phyloP scores from a whole-genome alignment of 2,329 filamentous ascomycete species.

The Amylocarpus encephaloides region DNA sequence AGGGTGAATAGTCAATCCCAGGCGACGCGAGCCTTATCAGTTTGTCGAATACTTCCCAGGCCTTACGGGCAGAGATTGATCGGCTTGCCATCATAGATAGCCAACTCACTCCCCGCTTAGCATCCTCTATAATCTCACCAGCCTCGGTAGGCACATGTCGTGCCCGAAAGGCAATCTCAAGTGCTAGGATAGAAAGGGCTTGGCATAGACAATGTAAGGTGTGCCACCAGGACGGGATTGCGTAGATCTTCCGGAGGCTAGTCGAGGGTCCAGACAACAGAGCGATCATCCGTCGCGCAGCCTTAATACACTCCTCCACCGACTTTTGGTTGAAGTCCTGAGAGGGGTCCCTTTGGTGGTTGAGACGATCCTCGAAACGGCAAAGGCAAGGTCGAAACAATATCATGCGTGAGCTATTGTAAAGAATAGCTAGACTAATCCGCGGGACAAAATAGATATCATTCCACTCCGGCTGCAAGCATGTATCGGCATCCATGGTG shows the following conservation, averaged over 20 bases:
- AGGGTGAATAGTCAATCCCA: slow-evolving; percentile 12
- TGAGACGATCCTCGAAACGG: slow-evolving; percentile 19
- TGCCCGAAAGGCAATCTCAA: slow-evolving; percentile 24
- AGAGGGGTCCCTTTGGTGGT: slow-evolving; percentile 10
- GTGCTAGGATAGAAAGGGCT: slow-evolving; percentile 23
- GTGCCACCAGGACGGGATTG: slow-evolving; percentile 22
- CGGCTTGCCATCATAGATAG: slow-evolving; percentile 17
- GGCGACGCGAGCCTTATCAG: slow-evolving; percentile 21
- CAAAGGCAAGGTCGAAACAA: slow-evolving; percentile 26
- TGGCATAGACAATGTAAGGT: slow-evolving; percentile 25
- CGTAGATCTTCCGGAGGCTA: slow-evolving; percentile 14
- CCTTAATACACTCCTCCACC: slow-evolving; percentile 18
- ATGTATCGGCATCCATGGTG: slow-evolving; percentile 17
- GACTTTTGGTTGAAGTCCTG: slow-evolving; percentile 20
- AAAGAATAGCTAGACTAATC: slow-evolving; percentile 22
- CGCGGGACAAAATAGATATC: slow-evolving; percentile 11
- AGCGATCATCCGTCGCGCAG: slow-evolving; percentile 20
- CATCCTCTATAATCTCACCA: slow-evolving; percentile 20
- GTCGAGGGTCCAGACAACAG: slow-evolving; percentile 11
- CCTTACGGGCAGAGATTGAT: slow-evolving; percentile 24
- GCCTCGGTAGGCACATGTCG: slow-evolving; percentile 21
- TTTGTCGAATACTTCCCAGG: slow-evolving; percentile 25
- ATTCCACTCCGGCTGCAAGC: slow-evolving; percentile 9
- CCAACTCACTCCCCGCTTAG: slow-evolving; percentile 23
- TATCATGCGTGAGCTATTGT: slow-evolving; percentile 22